Evolutionary conservation across 2,329 filamentous ascomycete species (phyloP), one percentile per base, ranked within the genome.

Genomic region (Apiospora aurea): DNA sequence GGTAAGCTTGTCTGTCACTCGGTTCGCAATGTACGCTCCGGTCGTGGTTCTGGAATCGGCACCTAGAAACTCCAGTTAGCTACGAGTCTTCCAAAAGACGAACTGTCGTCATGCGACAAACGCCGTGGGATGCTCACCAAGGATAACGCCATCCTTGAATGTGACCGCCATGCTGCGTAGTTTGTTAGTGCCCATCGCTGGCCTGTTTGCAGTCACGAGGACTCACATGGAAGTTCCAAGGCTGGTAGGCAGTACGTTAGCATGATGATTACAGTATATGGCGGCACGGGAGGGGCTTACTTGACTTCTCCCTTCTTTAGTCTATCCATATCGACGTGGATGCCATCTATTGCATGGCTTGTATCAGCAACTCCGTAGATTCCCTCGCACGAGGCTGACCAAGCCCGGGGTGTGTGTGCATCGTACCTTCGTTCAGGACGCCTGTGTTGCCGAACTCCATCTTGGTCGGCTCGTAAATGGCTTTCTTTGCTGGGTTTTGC

Each of bases 261-360:
- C 72, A 75, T 70, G 47, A 43, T 14, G 53, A 67, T 66, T 34
- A 11, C 46, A 21, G 21, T 34, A 41, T 64, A 34, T 4, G 4
- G 29, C 7, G 38, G 18, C 7, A 49, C 18, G 8, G 38, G 67
- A 64, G 34, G 46, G 68, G 86, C 94, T 86, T 87, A 98, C 95
- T 99, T 99, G 82, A 99, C 96, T 87, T 99, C 96, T 74, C 96
- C 96, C 85, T 95, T 96, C 92, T 99, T 99, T 84, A 99, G 87
- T 81, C 96, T 93, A 80, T 98, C 94, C 96, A 99, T 99, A 82
- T 99, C 96, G 78, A 99, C 89, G 83, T 99, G 96, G 82, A 99
- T 98, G 82, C 96, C 96, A 95, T 99, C 96, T 98, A 79, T 67
- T 51, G 64, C 70, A 53, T 24, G 70, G 66, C 21, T 34, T 34